Conservation (phyloP, 2,329 filamentous ascomycete species). For the Verticillium tricorpus region DNA sequence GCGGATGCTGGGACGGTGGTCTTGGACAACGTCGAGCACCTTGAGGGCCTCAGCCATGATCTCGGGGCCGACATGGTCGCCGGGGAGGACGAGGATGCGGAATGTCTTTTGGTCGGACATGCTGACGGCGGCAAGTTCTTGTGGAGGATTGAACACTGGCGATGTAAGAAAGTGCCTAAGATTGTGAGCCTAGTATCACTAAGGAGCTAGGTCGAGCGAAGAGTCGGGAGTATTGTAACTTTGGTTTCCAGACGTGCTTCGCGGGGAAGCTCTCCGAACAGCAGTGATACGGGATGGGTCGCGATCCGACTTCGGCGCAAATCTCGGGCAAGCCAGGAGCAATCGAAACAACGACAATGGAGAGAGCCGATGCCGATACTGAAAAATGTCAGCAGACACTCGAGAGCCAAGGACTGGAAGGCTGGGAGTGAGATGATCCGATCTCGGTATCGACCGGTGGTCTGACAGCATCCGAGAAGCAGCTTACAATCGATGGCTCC, state of each 20-base stretch:
- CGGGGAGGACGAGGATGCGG: slow-evolving; percentile 36
- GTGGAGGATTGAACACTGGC: neutral
- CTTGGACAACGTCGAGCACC: slow-evolving; percentile 36
- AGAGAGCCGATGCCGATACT: neutral
- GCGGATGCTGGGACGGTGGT: slow-evolving; percentile 20
- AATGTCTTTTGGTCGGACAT: slow-evolving; percentile 1
- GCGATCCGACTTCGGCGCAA: no score
- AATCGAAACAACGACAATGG: neutral
- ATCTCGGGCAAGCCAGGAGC: neutral
- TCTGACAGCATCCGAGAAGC: neutral
- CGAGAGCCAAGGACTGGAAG: neutral
- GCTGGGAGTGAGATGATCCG: neutral
- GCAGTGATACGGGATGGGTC: no score
- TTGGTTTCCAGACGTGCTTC: no score
- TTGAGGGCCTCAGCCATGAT: slow-evolving; percentile 53
- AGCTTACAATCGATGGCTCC: neutral
- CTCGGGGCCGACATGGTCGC: slow-evolving; percentile 43
- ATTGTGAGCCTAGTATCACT: no score
- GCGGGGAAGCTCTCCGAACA: no score
- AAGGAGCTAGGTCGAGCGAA: no score
- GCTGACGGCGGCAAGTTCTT: neutral
- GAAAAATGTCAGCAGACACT: neutral
- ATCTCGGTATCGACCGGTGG: neutral
- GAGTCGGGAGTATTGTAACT: no score
- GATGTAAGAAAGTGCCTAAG: no score